phyloP scores from a whole-genome alignment of 768 basidiomycete genomes.

The Lactarius hatsudake region DNA sequence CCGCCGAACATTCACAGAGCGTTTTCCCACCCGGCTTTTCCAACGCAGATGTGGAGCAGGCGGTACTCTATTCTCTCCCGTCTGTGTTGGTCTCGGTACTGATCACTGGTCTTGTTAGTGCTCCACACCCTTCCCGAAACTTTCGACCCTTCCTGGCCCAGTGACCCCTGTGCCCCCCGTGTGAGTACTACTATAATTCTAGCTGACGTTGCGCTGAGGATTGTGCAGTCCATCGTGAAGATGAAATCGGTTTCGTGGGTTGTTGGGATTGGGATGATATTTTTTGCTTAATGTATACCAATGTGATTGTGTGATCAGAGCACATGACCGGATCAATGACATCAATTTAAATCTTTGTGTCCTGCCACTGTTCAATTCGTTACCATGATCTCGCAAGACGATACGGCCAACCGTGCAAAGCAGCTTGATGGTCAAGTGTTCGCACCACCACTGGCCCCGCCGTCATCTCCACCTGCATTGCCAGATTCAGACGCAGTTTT shows the following conservation, averaged over 20 bases:
- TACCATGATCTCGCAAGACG: neutral
- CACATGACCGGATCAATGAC: neutral
- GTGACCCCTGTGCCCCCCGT: slow-evolving; percentile 35
- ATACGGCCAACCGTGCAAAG: neutral
- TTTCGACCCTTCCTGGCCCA: slow-evolving; percentile 36
- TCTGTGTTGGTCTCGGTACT: neutral
- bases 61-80: slow-evolving; percentile 1
- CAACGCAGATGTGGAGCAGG: slow-evolving; percentile 29
- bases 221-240: neutral
- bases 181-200: slow-evolving; percentile 28
- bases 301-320: neutral
- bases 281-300: neutral
- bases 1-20: slow-evolving; percentile 20
- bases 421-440: neutral
- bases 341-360: neutral
- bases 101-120: slow-evolving; percentile 29
- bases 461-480: neutral
- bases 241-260: neutral
- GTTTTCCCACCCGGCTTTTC: slow-evolving; percentile 29
- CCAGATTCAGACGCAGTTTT: too few species aligned
- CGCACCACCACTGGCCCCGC: neutral
- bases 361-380: neutral
- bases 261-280: neutral
- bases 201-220: neutral
- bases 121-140: slow-evolving; percentile 38